phyloP scores from a whole-genome alignment of 768 basidiomycete species.

The Termitomyces sp. region DNA sequence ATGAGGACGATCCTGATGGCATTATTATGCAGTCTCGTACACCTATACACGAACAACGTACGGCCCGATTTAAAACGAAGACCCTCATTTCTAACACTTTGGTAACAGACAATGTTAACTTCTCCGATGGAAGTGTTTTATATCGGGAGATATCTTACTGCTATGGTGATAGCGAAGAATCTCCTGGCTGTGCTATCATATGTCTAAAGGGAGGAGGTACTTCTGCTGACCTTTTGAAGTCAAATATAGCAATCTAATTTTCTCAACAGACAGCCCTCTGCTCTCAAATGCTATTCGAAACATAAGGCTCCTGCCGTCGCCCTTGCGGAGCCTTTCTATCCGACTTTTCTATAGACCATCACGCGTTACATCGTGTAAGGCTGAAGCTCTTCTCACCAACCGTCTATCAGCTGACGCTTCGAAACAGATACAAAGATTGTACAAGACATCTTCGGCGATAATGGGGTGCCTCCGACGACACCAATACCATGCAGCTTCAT shows the following conservation, averaged over 20 bases:
- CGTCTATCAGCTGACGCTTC: not conserved
- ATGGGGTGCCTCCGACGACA: slow-evolving; percentile 34
- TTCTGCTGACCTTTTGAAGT: not conserved
- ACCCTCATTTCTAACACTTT: not conserved
- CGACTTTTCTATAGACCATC: slow-evolving; percentile 42
- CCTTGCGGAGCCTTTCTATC: slow-evolving; percentile 28
- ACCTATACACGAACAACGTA: slow-evolving; percentile 42
- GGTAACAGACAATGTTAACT: not conserved
- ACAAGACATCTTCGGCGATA: slow-evolving; percentile 24
- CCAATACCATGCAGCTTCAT: slow-evolving; percentile 51
- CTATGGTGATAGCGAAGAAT: slow-evolving; percentile 30
- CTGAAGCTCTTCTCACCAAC: not conserved
- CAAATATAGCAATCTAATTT: not conserved
- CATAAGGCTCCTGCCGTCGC: not conserved
- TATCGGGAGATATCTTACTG: slow-evolving; percentile 46
- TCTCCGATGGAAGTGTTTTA: slow-evolving; percentile 14
- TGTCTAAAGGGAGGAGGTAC: slow-evolving; percentile 37
- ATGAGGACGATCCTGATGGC: slow-evolving; percentile 47
- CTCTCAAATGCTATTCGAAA: slow-evolving; percentile 3
- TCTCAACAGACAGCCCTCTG: slow-evolving; percentile 8
- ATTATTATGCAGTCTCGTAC: slow-evolving; percentile 21
- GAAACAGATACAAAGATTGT: slow-evolving; percentile 18
- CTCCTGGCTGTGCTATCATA: slow-evolving; percentile 38
- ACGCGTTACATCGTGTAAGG: slow-evolving; percentile 26
- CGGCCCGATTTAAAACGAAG: not conserved